Base-by-base conservation (phyloP, 495 filamentous ascomycete genomes). In the Lophiotrema nucula region DNA sequence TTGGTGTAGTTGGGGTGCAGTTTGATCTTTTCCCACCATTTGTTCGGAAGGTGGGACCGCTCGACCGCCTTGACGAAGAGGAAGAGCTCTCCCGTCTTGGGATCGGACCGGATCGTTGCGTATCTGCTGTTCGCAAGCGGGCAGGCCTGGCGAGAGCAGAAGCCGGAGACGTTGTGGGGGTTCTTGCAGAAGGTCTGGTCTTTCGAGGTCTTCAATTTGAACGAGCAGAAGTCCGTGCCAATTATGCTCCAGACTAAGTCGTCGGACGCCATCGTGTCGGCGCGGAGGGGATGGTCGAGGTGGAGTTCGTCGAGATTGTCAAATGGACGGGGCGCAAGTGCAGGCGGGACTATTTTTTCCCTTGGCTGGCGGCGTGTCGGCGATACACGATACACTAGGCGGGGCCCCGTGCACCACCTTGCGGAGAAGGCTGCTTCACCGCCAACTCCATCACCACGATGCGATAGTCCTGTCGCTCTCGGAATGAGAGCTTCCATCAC, bases 241-340 rank as follows among this genome's bases (percentile, higher is more conserved):
- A 96, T 95, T 52, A 95, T 84, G 67, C 92, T 87, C 93, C 93
- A 98, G 65, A 98, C 89, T 62, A 98, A 95, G 73, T 97, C 93
- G 80, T 98, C 47, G 11, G 33, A 50, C 8, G 54, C 60, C 60
- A 61, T 65, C 37, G 47, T 65, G 31, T 35, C 31, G 31, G 8
- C 8, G 31, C 31, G 31, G n/a, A 35, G n/a, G n/a, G 31, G n/a
- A 35, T 35, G 8, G 31, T 35, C 8, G 31, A n/a, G n/a, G 31
- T 8, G 31, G 31, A 8, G 31, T 35, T n/a, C 8, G 31, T 8
- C 31, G 31, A 8, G 31, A n/a, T 35, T 8, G 8, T 35, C 31
- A 8, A n/a, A n/a, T 35, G 8, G 31, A 35, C 8, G 31, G 31
- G 31, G 8, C 31, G n/a, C n/a, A 35, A 8, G 8, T 35, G 8